Evolutionary conservation across 805 yeast genomes (phyloP).

Genomic region (Kodamaea hsintzibuensis): DNA sequence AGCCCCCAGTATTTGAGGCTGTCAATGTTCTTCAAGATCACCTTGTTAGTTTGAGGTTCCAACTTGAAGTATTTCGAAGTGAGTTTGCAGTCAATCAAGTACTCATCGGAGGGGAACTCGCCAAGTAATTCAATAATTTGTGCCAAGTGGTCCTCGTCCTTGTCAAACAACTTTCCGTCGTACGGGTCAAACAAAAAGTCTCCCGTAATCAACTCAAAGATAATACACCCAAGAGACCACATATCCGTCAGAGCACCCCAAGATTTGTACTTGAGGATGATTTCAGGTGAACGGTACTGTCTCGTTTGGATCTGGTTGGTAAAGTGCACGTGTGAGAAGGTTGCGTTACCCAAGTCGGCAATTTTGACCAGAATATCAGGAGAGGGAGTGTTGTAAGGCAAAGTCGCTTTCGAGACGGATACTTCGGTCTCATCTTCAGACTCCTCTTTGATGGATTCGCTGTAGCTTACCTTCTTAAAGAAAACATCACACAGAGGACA

Average conservation of each 20-base stretch:
- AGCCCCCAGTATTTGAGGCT: constrained; percentile 54
- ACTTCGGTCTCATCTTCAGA: neutral
- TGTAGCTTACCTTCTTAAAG: constrained; percentile 9
- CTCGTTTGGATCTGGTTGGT: constrained; percentile 90
- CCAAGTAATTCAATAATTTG: constrained; percentile 59
- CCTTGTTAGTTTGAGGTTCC: constrained; percentile 21
- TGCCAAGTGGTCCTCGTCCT: constrained; percentile 64
- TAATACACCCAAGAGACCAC: constrained; percentile 61
- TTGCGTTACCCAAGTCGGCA: constrained; percentile 93
- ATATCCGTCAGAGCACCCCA: constrained; percentile 68
- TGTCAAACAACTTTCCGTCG: constrained; percentile 45
- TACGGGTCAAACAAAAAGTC: constrained; percentile 65
- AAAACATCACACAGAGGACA: constrained; percentile 11
- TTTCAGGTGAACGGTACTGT: constrained; percentile 89
- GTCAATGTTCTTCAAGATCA: constrained; percentile 45
- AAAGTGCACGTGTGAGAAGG: constrained; percentile 77
- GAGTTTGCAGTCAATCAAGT: constrained; percentile 39
- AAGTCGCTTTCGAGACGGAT: too few relatives aligned
- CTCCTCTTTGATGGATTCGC: neutral
- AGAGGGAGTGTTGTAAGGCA: neutral
- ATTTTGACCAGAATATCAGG: constrained; percentile 53
- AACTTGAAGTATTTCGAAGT: constrained; percentile 43
- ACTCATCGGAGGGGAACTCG: constrained; percentile 40
- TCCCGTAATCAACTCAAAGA: constrained; percentile 61
- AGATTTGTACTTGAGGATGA: constrained; percentile 31